phyloP scores from a whole-genome alignment of 257 asterid genomes.

The Craterostigma plantagineum region DNA sequence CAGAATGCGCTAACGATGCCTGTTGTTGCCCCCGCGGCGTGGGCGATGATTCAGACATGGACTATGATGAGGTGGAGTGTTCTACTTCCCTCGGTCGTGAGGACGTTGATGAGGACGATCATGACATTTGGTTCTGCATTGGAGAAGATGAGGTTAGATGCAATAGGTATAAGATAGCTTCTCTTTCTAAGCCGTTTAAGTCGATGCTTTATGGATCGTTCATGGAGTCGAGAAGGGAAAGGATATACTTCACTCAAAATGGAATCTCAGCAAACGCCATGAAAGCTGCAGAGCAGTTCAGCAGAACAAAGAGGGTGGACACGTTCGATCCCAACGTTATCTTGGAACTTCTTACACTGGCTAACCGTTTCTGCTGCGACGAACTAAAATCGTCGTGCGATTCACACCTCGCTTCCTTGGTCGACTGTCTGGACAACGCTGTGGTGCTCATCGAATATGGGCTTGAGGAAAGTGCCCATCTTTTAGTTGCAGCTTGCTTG shows the following conservation, averaged over 20 bases:
- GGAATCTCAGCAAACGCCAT: constrained; percentile 54
- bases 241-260: constrained; percentile 48
- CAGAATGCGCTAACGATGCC: constrained; percentile 52
- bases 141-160: constrained; percentile 84
- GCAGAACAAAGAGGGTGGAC: constrained; percentile 45
- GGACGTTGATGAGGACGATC: constrained; percentile 27
- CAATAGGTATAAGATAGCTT: constrained; percentile 51
- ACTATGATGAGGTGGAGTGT: constrained; percentile 29
- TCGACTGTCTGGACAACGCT: constrained; percentile 49
- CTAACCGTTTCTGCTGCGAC: constrained; percentile 80
- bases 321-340: constrained; percentile 43
- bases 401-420: constrained; percentile 46
- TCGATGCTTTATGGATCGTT: constrained; percentile 72
- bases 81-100: constrained; percentile 37
- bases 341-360: constrained; percentile 53
- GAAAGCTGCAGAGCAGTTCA: constrained; percentile 64
- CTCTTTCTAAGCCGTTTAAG: constrained; percentile 69
- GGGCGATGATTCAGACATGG: constrained; percentile 15
- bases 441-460: constrained; percentile 57
- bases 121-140: constrained; percentile 50
- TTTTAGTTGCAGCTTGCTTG: constrained; percentile 84
- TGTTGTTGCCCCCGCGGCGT: constrained; percentile 29
- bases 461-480: constrained; percentile 64
- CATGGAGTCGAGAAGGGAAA: constrained; percentile 60
- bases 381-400: constrained; percentile 76